Evolutionary conservation across 2,329 filamentous ascomycete species (phyloP).

Genomic region (Fusarium mundagurra): DNA sequence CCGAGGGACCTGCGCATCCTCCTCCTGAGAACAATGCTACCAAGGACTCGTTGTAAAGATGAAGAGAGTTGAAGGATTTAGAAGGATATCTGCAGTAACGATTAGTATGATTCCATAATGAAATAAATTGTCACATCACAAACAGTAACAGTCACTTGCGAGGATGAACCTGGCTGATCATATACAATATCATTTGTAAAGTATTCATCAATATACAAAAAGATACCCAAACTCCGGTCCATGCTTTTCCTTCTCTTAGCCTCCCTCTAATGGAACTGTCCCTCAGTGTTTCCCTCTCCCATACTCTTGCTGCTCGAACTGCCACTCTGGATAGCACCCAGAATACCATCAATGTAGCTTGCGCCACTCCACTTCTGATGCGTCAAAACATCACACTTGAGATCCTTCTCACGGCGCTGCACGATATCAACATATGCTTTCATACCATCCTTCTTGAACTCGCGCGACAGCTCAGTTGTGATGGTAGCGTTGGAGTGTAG

Average conservation of each 20-base stretch:
- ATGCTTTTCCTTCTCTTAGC: conserved; percentile 38
- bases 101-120: conserved; percentile 33
- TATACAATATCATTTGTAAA: conserved; percentile 26
- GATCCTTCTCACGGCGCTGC: conserved; percentile 88
- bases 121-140: conserved; percentile 14
- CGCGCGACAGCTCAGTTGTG: conserved; percentile 77
- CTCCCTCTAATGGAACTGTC: conserved; percentile 61
- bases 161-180: conserved; percentile 14
- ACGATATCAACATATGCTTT: conserved; percentile 95
- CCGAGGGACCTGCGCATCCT: conserved; percentile 65
- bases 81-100: conserved; percentile 17
- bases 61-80: neutral
- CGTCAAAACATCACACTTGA: conserved; percentile 90
- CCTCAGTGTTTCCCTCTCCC: conserved; percentile 93
- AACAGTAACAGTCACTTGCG: conserved; percentile 6
- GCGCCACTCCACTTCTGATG: conserved; percentile 87
- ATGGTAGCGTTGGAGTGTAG: conserved; percentile 73
- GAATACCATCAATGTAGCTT: conserved; percentile 83
- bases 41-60: conserved; percentile 54
- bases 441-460: conserved; percentile 94
- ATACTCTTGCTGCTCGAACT: conserved; percentile 91
- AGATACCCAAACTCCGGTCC: conserved; percentile 39
- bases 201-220: conserved; percentile 17
- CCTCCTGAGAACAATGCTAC: conserved; percentile 70
- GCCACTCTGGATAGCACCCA: conserved; percentile 90